These are phyloP conservation scores for Euptelea pleiosperma DNA, from an alignment of 164 flowering plant species.

Conservation along the genomic window DNA sequence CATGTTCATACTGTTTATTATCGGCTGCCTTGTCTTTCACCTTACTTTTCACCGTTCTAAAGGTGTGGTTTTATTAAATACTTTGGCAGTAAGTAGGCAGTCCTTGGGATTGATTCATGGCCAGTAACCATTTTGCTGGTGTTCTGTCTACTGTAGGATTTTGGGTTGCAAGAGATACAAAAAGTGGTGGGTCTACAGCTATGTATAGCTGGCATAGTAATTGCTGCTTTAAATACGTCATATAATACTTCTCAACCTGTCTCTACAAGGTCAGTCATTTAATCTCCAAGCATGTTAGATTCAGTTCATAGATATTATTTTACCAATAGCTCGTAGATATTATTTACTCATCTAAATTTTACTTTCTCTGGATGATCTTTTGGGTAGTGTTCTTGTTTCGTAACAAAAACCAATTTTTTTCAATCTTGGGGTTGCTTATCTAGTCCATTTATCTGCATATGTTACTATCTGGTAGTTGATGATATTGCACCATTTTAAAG, in stretches of 20 bases:
- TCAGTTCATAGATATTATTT: neutral
- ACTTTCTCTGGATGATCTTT: too few relatives aligned
- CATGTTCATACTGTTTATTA: constrained; percentile 72
- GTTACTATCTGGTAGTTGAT: too few relatives aligned
- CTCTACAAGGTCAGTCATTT: constrained; percentile 41
- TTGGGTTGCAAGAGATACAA: constrained; percentile 53
- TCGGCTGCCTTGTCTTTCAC: constrained; percentile 72
- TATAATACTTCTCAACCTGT: constrained; percentile 43
- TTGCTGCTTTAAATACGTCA: constrained; percentile 58
- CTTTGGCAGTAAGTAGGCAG: neutral
- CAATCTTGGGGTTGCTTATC: too few relatives aligned
- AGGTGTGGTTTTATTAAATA: constrained; percentile 39
- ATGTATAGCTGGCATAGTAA: constrained; percentile 50
- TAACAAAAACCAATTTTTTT: too few relatives aligned
- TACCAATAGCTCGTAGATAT: neutral
- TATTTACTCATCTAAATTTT: neutral
- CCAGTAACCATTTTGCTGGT: neutral
- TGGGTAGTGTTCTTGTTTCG: too few relatives aligned
- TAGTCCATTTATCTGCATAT: too few relatives aligned
- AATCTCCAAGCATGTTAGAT: neutral
- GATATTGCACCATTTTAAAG: too few relatives aligned
- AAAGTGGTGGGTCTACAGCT: constrained; percentile 54
- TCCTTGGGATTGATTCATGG: neutral
- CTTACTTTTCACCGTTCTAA: constrained; percentile 58
- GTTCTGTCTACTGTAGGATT: constrained; percentile 41